Evolutionary conservation across 78 protist genomes (phyloP).

Genomic region (Diacronema lutheri): DNA sequence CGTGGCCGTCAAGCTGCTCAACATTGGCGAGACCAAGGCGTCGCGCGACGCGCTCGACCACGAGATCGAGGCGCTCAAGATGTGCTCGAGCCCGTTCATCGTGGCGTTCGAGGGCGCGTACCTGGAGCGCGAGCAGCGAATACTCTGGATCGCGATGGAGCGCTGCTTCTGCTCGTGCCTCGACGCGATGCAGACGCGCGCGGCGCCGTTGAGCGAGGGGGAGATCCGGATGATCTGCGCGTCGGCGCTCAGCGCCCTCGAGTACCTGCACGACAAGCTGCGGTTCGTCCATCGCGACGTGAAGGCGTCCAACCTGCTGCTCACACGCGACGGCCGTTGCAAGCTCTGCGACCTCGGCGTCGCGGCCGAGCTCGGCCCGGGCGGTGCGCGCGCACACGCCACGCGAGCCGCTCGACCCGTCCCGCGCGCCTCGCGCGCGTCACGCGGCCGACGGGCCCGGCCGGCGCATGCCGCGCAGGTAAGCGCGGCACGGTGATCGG

Average conservation of each 20-base stretch:
- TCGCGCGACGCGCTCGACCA: neutral
- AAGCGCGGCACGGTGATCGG: slow-evolving; percentile 62
- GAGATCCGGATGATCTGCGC: too few species aligned
- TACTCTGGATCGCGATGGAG: neutral
- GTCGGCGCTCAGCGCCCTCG: neutral
- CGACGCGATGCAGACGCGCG: neutral
- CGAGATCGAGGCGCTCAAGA: neutral
- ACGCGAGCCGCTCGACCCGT: neutral
- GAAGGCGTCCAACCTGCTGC: neutral
- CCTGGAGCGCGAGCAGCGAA: neutral
- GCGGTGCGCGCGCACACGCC: neutral
- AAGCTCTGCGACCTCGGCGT: slow-evolving; percentile 19
- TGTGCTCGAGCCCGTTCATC: neutral
- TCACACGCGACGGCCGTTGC: neutral
- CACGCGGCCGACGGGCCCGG: too few species aligned
- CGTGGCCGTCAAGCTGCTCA: neutral
- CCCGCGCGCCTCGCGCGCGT: too few species aligned
- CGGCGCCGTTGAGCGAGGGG: neutral
- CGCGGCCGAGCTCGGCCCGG: neutral
- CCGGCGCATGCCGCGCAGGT: neutral
- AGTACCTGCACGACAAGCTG: neutral
- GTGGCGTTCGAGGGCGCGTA: neutral
- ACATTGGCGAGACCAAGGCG: neutral
- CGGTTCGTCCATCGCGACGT: neutral
- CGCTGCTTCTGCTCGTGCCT: neutral